These are phyloP conservation scores for Bacterosira constricta DNA, from an alignment of 108 stramenopile genomes.

Conservation along the genomic window DNA sequence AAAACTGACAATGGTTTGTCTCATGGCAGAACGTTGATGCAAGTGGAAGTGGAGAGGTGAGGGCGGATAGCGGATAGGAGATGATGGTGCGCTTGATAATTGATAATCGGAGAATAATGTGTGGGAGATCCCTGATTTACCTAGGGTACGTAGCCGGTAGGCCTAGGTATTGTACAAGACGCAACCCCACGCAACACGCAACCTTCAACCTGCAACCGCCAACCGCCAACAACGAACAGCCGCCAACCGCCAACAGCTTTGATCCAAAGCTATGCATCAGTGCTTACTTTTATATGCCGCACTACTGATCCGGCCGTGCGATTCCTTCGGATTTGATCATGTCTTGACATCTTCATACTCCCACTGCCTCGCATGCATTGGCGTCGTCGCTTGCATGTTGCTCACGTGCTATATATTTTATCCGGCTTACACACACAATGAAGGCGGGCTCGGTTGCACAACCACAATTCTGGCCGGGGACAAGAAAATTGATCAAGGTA, in stretches of 20 bases:
- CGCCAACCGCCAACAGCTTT: no score
- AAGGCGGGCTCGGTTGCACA: conserved; percentile 32
- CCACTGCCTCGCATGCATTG: neutral
- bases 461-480: conserved; percentile 28
- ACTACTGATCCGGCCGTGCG: neutral
- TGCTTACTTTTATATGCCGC: neutral
- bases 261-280: neutral
- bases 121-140: no score
- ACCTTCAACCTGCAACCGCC: no score
- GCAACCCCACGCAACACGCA: no score
- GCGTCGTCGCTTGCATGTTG: neutral
- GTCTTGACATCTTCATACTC: neutral
- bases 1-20: neutral
- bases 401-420: conserved; percentile 44
- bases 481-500: conserved; percentile 3
- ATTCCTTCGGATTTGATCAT: neutral
- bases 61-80: no score
- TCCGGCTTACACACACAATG: conserved; percentile 28
- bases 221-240: no score
- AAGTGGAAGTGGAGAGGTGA: no score
- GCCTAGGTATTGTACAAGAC: no score
- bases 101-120: no score
- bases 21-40: no score
- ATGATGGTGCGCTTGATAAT: no score
- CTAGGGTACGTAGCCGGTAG: no score